phyloP scores from a whole-genome alignment of 2,329 filamentous ascomycete genomes.

The Chaetomiaceae sp. region DNA sequence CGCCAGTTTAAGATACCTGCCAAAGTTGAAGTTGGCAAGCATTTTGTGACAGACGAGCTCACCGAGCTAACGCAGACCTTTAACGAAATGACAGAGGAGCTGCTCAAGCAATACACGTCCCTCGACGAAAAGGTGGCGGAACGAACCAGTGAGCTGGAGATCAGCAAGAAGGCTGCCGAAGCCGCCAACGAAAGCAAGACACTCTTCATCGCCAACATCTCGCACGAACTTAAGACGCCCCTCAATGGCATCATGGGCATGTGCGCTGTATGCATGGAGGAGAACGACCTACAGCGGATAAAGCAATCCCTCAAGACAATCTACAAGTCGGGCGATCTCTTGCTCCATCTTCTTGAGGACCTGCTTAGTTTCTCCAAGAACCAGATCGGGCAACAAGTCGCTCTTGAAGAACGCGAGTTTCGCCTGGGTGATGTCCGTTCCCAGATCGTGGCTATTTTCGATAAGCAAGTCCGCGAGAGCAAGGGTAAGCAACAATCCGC shows the following conservation, averaged over 20 bases:
- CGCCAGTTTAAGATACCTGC: slow-evolving; percentile 77
- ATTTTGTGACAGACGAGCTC: slow-evolving; percentile 75
- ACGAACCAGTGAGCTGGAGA: slow-evolving; percentile 77
- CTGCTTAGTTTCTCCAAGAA: slow-evolving; percentile 92
- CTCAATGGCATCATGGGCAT: slow-evolving; percentile 94
- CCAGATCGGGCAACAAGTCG: slow-evolving; percentile 81
- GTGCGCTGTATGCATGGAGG: slow-evolving; percentile 89
- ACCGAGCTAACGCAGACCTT: slow-evolving; percentile 82
- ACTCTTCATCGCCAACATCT: slow-evolving; percentile 93
- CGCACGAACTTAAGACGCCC: slow-evolving; percentile 82
- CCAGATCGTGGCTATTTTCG: slow-evolving; percentile 81
- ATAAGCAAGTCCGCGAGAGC: slow-evolving; percentile 80
- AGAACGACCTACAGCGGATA: slow-evolving; percentile 72
- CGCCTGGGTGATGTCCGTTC: slow-evolving; percentile 76
- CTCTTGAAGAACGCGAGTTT: slow-evolving; percentile 81
- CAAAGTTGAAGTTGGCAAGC: slow-evolving; percentile 71
- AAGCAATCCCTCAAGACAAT: slow-evolving; percentile 82
- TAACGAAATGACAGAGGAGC: slow-evolving; percentile 90
- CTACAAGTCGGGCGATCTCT: slow-evolving; percentile 80
- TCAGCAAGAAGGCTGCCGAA: slow-evolving; percentile 87
- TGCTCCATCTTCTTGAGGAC: slow-evolving; percentile 84
- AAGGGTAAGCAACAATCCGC: too few relatives aligned
- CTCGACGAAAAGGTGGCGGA: slow-evolving; percentile 81
- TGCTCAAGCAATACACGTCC: slow-evolving; percentile 78
- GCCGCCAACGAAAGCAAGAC: slow-evolving; percentile 98